Conservation (phyloP, 345 rosid genomes). For the Chamaenerion angustifolium region DNA sequence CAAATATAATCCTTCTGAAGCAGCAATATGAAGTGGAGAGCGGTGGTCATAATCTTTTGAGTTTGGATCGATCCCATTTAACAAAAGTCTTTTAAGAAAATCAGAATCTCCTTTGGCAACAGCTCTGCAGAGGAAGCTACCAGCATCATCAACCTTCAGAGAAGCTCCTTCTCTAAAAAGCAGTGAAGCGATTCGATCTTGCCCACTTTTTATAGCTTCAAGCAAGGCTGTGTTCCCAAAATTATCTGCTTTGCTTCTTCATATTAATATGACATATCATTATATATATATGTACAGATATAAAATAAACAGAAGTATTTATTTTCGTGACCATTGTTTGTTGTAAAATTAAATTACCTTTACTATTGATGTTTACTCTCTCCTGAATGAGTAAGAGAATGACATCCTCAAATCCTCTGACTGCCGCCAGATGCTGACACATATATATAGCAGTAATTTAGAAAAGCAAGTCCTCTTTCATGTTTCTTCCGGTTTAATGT, state of each 20-base stretch:
- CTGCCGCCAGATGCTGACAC: constrained; percentile 82
- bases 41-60: constrained; percentile 75
- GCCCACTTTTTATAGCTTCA: constrained; percentile 77
- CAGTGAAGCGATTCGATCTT: constrained; percentile 44
- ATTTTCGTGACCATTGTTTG: too few relatives aligned
- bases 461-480: background rate
- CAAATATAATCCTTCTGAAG: constrained; percentile 67
- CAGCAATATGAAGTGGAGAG: constrained; percentile 86
- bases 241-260: constrained; percentile 28
- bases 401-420: constrained; percentile 68
- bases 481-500: background rate
- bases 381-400: constrained; percentile 47
- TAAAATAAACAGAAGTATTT: background rate
- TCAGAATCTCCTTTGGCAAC: constrained; percentile 73
- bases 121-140: constrained; percentile 51
- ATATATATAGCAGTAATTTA: too few relatives aligned
- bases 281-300: background rate
- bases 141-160: constrained; percentile 55
- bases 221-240: constrained; percentile 77
- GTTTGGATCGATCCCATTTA: constrained; percentile 68
- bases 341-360: constrained; percentile 27
- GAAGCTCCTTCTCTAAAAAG: constrained; percentile 61
- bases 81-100: constrained; percentile 52
- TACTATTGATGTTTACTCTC: constrained; percentile 43
- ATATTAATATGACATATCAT: background rate